Base-by-base conservation (phyloP, 2,329 filamentous ascomycete genomes). In the Neofusicoccum umdonicola region DNA sequence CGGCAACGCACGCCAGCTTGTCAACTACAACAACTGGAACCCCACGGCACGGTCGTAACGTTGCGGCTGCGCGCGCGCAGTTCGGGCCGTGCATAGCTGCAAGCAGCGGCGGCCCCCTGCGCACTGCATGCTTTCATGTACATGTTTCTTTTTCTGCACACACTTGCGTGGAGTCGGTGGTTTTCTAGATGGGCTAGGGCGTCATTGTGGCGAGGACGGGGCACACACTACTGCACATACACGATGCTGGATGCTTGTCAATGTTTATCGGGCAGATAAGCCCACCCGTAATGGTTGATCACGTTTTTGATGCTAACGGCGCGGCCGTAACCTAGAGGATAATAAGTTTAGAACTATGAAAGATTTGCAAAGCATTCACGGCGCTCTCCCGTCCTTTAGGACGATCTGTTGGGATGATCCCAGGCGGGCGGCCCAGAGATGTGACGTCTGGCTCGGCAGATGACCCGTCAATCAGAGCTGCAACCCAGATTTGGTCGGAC, bases 11-110 rank as follows among this genome's bases (percentile, higher is more conserved):
- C 73, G 80, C 66, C 79, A 82, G 68, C 69, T 81, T 37, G 78
- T 80, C 61, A 77, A 74, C 62, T 82, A 82, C 67, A 78, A 75
- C 63, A 77, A 75, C 15, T 82, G 80, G 81, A 82, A 83, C 67
- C 79, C 81, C n/a, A 83, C 81, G 2, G 76, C 77, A 34, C 71
- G 78, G 64, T 74, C 68, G 65, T 75, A 68, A 64, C n/a, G 63
- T 41, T 52, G 45, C 45, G 39, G n/a, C 17, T 42, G 37, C 22
- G 52, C 39, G 27, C 27, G n/a, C 39, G 41, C 48, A 42, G 17
- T n/a, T 31, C 47, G 45, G 34, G 27, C 39, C 13, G 39, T 31
- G 39, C 22, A 34, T 19, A 34, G 54, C 39, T 58, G 54, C 54
- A 58, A 17, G 54, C 54, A 41, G n/a, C 39, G 22, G 11, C 58